phyloP scores from a whole-genome alignment of 495 filamentous ascomycete genomes.

The Annulohypoxylon moriforme region DNA sequence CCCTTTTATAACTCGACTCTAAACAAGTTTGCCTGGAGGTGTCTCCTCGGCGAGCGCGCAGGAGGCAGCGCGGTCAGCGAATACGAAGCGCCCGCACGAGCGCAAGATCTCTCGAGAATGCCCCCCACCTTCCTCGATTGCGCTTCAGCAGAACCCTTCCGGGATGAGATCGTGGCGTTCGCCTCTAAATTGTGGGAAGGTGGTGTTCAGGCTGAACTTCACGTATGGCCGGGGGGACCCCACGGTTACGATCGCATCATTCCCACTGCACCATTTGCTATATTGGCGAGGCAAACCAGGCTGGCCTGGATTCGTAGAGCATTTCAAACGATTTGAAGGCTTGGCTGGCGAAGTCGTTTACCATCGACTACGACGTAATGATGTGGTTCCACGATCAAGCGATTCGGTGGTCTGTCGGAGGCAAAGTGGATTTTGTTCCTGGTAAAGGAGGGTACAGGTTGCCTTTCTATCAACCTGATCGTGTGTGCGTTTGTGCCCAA shows the following conservation, averaged over 20 bases:
- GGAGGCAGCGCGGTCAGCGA: constrained; percentile 43
- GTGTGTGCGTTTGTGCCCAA: constrained; percentile 2
- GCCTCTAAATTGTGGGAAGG: constrained; percentile 50
- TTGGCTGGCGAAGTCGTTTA: constrained; percentile 27
- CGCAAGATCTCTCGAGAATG: constrained; percentile 45
- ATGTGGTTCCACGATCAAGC: constrained; percentile 36
- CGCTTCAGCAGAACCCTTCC: constrained; percentile 50
- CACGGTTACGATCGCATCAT: constrained; percentile 50
- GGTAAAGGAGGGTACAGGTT: constrained; percentile 3
- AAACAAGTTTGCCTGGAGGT: constrained; percentile 50
- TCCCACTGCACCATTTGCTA: constrained; percentile 46
- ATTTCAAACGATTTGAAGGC: constrained; percentile 32
- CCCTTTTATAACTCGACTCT: constrained; percentile 51
- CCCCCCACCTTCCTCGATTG: constrained; percentile 52
- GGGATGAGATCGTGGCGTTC: constrained; percentile 53
- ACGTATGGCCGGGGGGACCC: constrained; percentile 52
- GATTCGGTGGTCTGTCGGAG: constrained; percentile 26
- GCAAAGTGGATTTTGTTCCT: constrained; percentile 19
- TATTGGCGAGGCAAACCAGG: constrained; percentile 46
- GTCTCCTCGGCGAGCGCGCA: constrained; percentile 48
- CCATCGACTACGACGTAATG: constrained; percentile 22
- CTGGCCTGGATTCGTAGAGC: constrained; percentile 48
- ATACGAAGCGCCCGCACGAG: constrained; percentile 52
- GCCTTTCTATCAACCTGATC: constrained; percentile 1
- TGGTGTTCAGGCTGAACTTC: constrained; percentile 51